Percentiles rank a stretch among this genome's conserved stretches.
Conservation (phyloP, 2,329 filamentous ascomycete genomes). For the Calonectria pseudoreteaudii region DNA sequence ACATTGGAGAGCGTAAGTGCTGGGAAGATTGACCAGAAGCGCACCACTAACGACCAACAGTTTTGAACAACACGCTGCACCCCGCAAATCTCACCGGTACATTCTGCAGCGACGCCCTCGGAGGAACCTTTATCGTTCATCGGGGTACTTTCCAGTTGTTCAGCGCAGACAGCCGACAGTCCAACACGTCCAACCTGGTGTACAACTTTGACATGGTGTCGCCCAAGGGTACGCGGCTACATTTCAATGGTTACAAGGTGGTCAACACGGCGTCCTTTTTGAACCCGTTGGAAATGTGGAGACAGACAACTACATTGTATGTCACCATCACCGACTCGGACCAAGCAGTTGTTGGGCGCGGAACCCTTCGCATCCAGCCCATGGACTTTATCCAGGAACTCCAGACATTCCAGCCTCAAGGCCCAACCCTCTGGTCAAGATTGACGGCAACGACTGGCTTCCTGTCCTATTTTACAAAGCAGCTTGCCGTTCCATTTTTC, state of each 20-base stretch:
- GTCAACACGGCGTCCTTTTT: constrained; percentile 71
- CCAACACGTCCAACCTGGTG: constrained; percentile 69
- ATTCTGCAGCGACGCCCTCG: constrained; percentile 49
- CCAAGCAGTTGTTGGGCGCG: constrained; percentile 59
- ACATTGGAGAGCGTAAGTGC: constrained; percentile 41
- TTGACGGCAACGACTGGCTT: constrained; percentile 16
- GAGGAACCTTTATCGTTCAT: constrained; percentile 67
- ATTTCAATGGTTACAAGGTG: constrained; percentile 73
- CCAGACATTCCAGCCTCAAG: constrained; percentile 58
- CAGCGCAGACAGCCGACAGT: constrained; percentile 62
- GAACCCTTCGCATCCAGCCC: constrained; percentile 68
- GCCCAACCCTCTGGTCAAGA: constrained; percentile 22
- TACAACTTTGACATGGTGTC: constrained; percentile 73
- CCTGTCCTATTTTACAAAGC: constrained; percentile 22
- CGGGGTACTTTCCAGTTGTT: constrained; percentile 70
- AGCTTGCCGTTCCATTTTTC: constrained; percentile 29
- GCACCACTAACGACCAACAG: constrained; percentile 36
- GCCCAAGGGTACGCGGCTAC: constrained; percentile 62
- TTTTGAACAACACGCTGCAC: constrained; percentile 25
- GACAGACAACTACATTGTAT: constrained; percentile 71
- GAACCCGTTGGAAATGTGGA: constrained; percentile 68
- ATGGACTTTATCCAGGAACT: constrained; percentile 67
- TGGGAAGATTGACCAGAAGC: not conserved
- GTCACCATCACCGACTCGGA: constrained; percentile 64
- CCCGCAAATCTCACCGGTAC: constrained; percentile 67